phyloP scores from a whole-genome alignment of 495 filamentous ascomycete species.

The Penicillium taxi region DNA sequence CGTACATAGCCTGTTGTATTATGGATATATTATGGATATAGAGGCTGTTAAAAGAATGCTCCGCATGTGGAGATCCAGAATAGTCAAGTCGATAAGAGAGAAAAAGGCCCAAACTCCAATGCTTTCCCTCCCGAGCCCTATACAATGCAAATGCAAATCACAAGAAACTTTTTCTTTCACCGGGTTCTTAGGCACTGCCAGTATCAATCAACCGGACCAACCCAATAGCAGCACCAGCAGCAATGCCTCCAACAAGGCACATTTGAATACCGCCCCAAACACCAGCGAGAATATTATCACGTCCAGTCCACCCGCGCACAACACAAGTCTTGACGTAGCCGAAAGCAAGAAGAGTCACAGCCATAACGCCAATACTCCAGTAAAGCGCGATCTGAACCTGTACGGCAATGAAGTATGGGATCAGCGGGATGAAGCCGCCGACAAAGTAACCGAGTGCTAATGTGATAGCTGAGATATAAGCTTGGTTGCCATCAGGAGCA shows the following conservation, averaged over 20 bases:
- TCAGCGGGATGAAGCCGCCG: slow-evolving; percentile 61
- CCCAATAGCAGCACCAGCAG: slow-evolving; percentile 56
- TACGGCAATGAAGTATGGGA: slow-evolving; percentile 63
- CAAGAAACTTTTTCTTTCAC: slow-evolving; percentile 4
- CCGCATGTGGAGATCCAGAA: slow-evolving; percentile 2
- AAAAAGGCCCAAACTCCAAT: slow-evolving; percentile 8
- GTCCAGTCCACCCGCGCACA: slow-evolving; percentile 31
- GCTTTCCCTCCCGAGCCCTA: slow-evolving; percentile 1
- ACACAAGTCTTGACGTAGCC: slow-evolving; percentile 63
- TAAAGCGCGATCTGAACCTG: slow-evolving; percentile 52
- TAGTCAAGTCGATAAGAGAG: background rate
- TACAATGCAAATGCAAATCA: background rate
- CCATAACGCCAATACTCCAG: slow-evolving; percentile 62
- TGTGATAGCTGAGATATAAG: slow-evolving; percentile 50
- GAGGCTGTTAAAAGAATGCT: no score
- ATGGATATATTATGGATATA: no score
- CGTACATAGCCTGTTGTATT: no score
- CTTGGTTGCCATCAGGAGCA: slow-evolving; percentile 43
- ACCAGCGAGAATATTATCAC: slow-evolving; percentile 34
- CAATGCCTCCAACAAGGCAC: slow-evolving; percentile 57
- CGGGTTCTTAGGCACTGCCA: slow-evolving; percentile 10
- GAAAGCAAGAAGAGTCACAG: slow-evolving; percentile 59
- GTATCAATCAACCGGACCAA: slow-evolving; percentile 44
- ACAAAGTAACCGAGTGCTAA: slow-evolving; percentile 67
- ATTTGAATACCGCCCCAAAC: slow-evolving; percentile 52